Evolutionary conservation across 306 rosid genomes (phyloP), one percentile per base, ranked within the genome.

Genomic region (Acacia melanoxylon): DNA sequence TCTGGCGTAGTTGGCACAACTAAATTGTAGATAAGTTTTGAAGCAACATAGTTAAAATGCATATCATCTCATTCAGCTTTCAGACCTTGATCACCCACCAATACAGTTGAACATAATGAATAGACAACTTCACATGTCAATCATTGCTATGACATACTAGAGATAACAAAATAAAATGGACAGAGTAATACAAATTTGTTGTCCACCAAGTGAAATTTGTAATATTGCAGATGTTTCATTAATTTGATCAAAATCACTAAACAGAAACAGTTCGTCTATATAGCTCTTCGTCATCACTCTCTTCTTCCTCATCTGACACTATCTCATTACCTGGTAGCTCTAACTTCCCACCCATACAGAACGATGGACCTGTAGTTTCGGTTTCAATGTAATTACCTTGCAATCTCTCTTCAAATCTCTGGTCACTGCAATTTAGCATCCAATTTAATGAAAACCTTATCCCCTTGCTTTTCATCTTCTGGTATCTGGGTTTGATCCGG

Each of bases 321-420:
- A 87, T 83, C 25, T 80, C 93, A 85, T 68, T 87, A 45, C 95
- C 89, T 0, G 95, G 97, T 49, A 95, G 82, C 86, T 90, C 92
- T 68, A 95, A 89, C 84, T 86, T 93, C 85, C 99, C 96, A 67
- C 99, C 99, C 95, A 92, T 82, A 81, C 25, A 84, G 80, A 95
- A 95, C 4, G 84, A 78, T 14, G 98, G 99, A 72, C 99, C 96
- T 41, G 74, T 7, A 82, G 82, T 90, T 80, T 93, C 98, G 67
- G 93, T 83, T 79, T 93, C 99, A 75, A 95, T 90, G 81, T 89
- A 93, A 72, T 88, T 81, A 68, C 97, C 96, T 86, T 86, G 92
- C 90, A 93, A 87, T 81, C 99, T 92, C 84, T 95, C 99, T 76
- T 95, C 98, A 81, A 95, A 93, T 86, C 98, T 93, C 85, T 82